These are phyloP conservation scores for Parastagonospora nodorum DNA, from an alignment of 2,329 filamentous ascomycete genomes.

Conservation along the genomic window DNA sequence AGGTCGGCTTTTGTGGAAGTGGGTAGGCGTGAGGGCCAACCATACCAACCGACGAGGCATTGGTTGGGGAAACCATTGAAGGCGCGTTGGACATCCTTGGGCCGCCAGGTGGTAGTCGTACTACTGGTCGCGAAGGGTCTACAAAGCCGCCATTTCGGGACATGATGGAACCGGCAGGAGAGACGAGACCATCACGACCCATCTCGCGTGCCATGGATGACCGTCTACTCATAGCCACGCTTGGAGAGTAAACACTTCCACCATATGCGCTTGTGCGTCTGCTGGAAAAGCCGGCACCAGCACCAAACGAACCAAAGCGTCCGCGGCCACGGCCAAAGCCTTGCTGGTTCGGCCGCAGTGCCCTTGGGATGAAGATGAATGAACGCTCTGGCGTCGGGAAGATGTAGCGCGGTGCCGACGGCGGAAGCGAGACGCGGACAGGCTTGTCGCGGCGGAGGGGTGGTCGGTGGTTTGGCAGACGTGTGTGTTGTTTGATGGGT, in stretches of 20 bases:
- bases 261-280: constrained; percentile 81
- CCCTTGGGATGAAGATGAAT: constrained; percentile 96
- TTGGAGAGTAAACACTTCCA: constrained; percentile 83
- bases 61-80: constrained; percentile 37
- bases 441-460: constrained; percentile 95
- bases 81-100: constrained; percentile 43
- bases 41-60: constrained; percentile 28
- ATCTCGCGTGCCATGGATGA: constrained; percentile 76
- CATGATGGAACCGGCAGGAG: constrained; percentile 78
- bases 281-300: constrained; percentile 66
- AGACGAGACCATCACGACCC: constrained; percentile 74
- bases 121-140: constrained; percentile 72
- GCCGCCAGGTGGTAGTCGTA: constrained; percentile 74
- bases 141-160: constrained; percentile 66
- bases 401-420: constrained; percentile 80
- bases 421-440: constrained; percentile 87
- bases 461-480: constrained; percentile 90
- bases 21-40: constrained; percentile 56
- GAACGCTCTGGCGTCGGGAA: constrained; percentile 89
- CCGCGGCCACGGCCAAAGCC: constrained; percentile 69
- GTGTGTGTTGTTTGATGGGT: constrained; percentile 87
- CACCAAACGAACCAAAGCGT: constrained; percentile 69
- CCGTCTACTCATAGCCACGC: constrained; percentile 83
- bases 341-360: constrained; percentile 90
- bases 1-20: constrained; percentile 60